Percentiles rank a stretch among this genome's conserved stretches.
Evolutionary conservation across 768 basidiomycete genomes (phyloP).

Genomic region (Lactarius hatsudake): DNA sequence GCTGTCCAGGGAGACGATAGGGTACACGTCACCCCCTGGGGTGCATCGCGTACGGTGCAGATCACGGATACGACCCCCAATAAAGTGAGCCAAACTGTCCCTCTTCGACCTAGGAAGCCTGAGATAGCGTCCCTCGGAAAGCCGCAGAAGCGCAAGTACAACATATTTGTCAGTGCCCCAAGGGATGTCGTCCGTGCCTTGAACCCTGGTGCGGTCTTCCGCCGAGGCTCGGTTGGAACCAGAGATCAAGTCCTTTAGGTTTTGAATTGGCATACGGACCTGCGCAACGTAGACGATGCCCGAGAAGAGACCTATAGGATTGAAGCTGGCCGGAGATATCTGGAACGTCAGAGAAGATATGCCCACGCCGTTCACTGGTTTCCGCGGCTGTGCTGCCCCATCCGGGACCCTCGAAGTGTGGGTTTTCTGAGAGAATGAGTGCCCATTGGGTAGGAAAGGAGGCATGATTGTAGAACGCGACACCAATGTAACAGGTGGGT

Average conservation of each 20-base stretch:
- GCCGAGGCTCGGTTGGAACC: slow-evolving; percentile 5
- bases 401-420: slow-evolving; percentile 1
- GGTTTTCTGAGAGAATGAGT: neutral
- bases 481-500: neutral
- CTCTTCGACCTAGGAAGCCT: neutral
- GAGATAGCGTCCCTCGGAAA: neutral
- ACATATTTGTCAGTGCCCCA: slow-evolving; percentile 1
- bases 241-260: neutral
- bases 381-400: slow-evolving; percentile 7
- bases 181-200: neutral
- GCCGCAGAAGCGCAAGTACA: slow-evolving; percentile 6
- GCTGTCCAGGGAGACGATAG: slow-evolving; percentile 3
- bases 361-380: slow-evolving; percentile 3
- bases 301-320: neutral
- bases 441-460: slow-evolving; percentile 11
- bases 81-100: neutral
- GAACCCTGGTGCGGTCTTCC: neutral
- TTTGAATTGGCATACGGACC: neutral
- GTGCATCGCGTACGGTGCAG: neutral
- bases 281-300: slow-evolving; percentile 1
- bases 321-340: neutral
- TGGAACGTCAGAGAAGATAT: neutral
- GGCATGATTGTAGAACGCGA: neutral
- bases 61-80: neutral
- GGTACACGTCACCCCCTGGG: neutral